phyloP scores from a whole-genome alignment of 148 eudicot genomes.

The Gaultheria prostrata region DNA sequence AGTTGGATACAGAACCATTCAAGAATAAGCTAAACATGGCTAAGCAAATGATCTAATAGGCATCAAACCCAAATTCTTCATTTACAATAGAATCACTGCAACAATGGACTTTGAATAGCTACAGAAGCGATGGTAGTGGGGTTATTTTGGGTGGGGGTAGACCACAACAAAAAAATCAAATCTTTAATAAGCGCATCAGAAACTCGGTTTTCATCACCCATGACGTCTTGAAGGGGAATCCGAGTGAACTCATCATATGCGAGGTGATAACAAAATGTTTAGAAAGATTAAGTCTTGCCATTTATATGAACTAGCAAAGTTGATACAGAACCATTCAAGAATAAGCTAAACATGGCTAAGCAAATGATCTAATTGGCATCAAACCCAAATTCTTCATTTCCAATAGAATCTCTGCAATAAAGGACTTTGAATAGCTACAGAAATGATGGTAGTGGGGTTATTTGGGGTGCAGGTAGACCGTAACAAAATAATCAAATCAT shows the following conservation, averaged over 20 bases:
- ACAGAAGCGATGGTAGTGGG: neutral
- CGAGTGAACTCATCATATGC: constrained; percentile 71
- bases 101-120: neutral
- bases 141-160: neutral
- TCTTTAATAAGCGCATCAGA: constrained; percentile 42
- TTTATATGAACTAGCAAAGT: too few species aligned
- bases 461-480: neutral
- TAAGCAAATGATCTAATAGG: neutral
- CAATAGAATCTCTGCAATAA: neutral
- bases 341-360: neutral
- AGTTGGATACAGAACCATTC: too few species aligned
- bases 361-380: neutral
- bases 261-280: neutral
- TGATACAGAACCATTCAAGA: too few species aligned
- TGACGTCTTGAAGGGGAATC: constrained; percentile 86
- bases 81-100: neutral
- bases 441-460: too few species aligned
- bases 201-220: constrained; percentile 72
- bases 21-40: neutral
- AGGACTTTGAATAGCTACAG: neutral
- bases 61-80: too few species aligned
- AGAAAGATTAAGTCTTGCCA: too few species aligned
- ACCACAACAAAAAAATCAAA: neutral
- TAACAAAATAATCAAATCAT: neutral
- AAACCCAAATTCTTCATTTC: too few species aligned